Evolutionary conservation across 2,329 filamentous ascomycete species (phyloP), one percentile per base, ranked within the genome.

Genomic region (Alternaria dauci): DNA sequence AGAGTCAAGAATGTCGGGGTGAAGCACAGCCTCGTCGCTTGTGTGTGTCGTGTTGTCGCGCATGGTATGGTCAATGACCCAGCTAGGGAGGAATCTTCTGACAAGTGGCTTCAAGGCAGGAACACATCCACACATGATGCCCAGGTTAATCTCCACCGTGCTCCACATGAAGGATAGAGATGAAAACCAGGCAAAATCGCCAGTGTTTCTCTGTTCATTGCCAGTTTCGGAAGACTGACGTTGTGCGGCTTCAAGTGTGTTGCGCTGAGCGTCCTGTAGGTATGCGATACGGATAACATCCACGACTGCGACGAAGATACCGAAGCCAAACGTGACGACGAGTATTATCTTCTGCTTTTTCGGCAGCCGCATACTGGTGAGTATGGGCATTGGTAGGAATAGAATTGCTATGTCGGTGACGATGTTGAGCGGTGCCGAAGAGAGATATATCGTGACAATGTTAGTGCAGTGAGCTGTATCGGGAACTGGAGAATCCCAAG

Each of bases 121-220:
- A n/a, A 97, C 91, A 71, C 93, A 97, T 42, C 91, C 94, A 73
- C 92, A 96, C 65, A 93, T 90, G 69, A 97, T 93, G 18, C 93
- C 94, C 1, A 96, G 84, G 67, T 96, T 95, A 72, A 97, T 93
- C 77, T 97, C 94, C 55, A 97, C 88, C 12, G 90, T 91, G 16
- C 91, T 94, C 94, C 94, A 98, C 91, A 97, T 94, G 73, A 96
- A 90, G 0, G 92, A 92, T 5, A 93, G 81, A 0, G 92, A 92
- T 0, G 92, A 91, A 73, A 94, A 93, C 89, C 85, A 88, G 38
- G 83, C 83, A 61, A 87, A 85, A 65, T 88, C 85, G 8, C 80
- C 81, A 9, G 76, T 72, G 46, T 80, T 82, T 39, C 81, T 72
- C 30, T 74, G 69, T 32, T 71, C 75, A n/a, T 62, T 72, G 14